Evolutionary conservation across 1,284 basidiomycete genomes (phyloP).

Genomic region (Trichosporon ovoides): DNA sequence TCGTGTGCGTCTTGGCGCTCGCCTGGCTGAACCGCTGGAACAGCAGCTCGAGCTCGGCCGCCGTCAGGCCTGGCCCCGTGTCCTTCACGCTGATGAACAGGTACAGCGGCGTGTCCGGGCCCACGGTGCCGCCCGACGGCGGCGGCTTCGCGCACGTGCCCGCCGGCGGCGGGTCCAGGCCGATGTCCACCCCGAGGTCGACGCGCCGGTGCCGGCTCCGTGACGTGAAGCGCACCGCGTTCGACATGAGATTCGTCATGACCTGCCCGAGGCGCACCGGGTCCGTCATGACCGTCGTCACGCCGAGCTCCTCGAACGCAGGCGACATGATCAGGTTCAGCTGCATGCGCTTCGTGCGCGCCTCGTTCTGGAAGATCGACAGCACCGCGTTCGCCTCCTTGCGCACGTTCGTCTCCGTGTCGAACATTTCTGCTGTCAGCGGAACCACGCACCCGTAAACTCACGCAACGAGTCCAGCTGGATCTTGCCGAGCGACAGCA

Average conservation of each 20-base stretch:
- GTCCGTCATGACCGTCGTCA: slow-evolving; percentile 23
- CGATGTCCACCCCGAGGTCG: slow-evolving; percentile 21
- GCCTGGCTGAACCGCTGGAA: slow-evolving; percentile 33
- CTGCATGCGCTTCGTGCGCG: slow-evolving; percentile 37
- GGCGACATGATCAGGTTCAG: slow-evolving; percentile 10
- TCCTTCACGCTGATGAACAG: slow-evolving; percentile 22
- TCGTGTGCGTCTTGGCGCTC: slow-evolving; percentile 24
- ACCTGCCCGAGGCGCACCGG: slow-evolving; percentile 30
- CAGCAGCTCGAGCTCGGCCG: slow-evolving; percentile 23
- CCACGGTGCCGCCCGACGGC: neutral
- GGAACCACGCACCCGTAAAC: too few relatives aligned
- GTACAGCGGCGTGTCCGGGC: slow-evolving; percentile 16
- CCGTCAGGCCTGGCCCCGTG: slow-evolving; percentile 30
- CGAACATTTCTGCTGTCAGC: slow-evolving; percentile 17
- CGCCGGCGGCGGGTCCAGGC: slow-evolving; percentile 16
- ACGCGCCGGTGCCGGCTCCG: slow-evolving; percentile 11
- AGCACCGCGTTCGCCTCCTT: slow-evolving; percentile 31
- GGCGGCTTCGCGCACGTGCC: slow-evolving; percentile 19
- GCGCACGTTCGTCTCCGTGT: slow-evolving; percentile 32
- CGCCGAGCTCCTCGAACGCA: slow-evolving; percentile 9
- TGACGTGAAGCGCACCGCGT: slow-evolving; percentile 26
- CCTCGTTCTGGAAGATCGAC: slow-evolving; percentile 40
- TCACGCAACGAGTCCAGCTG: slow-evolving; percentile 31
- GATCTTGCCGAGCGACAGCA: slow-evolving; percentile 43
- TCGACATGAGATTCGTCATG: slow-evolving; percentile 30